Conservation (phyloP, 805 yeast species). For the Nakazawaea wyomingensis region DNA sequence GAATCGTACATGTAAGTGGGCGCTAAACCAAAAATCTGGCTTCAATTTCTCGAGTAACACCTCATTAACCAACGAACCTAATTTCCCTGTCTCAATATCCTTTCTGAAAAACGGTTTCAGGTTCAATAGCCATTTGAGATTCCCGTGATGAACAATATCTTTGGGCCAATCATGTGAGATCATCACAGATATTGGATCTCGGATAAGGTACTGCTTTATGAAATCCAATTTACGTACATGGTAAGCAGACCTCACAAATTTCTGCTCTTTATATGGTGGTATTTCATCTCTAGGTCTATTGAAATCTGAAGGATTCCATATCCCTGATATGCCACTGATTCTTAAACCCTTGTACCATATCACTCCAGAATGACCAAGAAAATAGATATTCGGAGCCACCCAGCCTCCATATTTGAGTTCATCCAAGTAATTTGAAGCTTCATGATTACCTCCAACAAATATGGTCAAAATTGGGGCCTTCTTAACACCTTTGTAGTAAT, state of each 20-base stretch:
- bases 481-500: constrained; percentile 56
- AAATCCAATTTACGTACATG: constrained; percentile 69
- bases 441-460: constrained; percentile 95
- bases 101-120: constrained; percentile 61
- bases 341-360: constrained; percentile 71
- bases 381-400: constrained; percentile 86
- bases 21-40: constrained; percentile 81
- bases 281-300: constrained; percentile 34
- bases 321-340: constrained; percentile 83
- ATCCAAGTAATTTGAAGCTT: constrained; percentile 70
- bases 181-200: constrained; percentile 43
- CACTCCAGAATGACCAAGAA: constrained; percentile 71
- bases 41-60: constrained; percentile 44
- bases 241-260: constrained; percentile 54
- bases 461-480: constrained; percentile 74
- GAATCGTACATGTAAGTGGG: constrained; percentile 79
- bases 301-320: constrained; percentile 54
- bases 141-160: constrained; percentile 65
- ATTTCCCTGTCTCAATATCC: constrained; percentile 52
- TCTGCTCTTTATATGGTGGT: constrained; percentile 40
- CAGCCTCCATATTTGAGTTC: constrained; percentile 85
- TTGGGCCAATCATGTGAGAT: constrained; percentile 95
- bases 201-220: constrained; percentile 44
- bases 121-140: constrained; percentile 41
- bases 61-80: constrained; percentile 73